These are phyloP conservation scores for Torulaspora pretoriensis DNA, from an alignment of 1,139 yeast genomes.

Conservation along the genomic window DNA sequence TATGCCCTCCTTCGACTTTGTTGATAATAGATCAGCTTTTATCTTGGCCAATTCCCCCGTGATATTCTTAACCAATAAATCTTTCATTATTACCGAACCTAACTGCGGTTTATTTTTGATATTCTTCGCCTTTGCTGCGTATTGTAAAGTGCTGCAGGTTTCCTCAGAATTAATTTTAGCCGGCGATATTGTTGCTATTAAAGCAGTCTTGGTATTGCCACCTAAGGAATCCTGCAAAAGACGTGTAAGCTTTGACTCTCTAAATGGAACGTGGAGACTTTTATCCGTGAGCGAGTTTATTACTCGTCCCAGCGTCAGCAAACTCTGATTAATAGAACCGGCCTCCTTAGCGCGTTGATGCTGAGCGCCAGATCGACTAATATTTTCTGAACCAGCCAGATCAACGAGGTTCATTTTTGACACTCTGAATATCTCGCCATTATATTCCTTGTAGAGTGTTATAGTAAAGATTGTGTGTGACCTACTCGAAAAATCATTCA, in stretches of 20 bases:
- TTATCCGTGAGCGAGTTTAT: conserved; percentile 50
- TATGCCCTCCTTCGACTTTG: conserved; percentile 60
- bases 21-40: conserved; percentile 54
- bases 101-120: conserved; percentile 59
- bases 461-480: conserved; percentile 72
- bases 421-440: conserved; percentile 43
- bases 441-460: conserved; percentile 46
- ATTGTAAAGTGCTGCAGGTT: conserved; percentile 60
- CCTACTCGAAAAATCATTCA: conserved; percentile 66
- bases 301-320: conserved; percentile 61
- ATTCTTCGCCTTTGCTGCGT: conserved; percentile 62
- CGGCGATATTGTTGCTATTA: conserved; percentile 65
- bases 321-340: conserved; percentile 62
- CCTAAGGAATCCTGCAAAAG: conserved; percentile 63
- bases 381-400: conserved; percentile 74
- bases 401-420: conserved; percentile 75
- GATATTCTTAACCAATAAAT: conserved; percentile 52
- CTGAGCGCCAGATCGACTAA: conserved; percentile 54
- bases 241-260: conserved; percentile 63
- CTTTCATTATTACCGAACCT: conserved; percentile 46
- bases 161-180: conserved; percentile 60
- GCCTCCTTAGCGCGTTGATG: conserved; percentile 64
- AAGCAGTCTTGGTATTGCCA: conserved; percentile 60
- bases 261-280: conserved; percentile 52
- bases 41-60: conserved; percentile 53